These are phyloP conservation scores for Bryum argenteum DNA, from an alignment of 225 moss, liverwort and hornwort genomes.

Conservation along the genomic window DNA sequence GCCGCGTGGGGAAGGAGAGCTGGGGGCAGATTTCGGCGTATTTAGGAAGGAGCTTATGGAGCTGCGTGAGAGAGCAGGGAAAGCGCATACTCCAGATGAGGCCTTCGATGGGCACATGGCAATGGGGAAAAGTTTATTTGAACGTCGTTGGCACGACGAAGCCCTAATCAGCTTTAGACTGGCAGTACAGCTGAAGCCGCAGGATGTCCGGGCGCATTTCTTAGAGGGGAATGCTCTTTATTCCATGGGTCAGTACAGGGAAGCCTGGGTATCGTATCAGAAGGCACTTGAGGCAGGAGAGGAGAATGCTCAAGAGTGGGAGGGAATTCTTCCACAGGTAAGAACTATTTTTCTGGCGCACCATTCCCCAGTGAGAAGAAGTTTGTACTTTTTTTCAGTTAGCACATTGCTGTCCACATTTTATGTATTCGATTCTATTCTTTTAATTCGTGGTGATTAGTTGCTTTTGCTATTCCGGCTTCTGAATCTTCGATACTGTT, in stretches of 20 bases:
- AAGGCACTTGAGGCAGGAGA: constrained; percentile 76
- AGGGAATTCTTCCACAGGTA: constrained; percentile 87
- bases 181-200: constrained; percentile 72
- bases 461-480: neutral
- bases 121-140: constrained; percentile 84
- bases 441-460: neutral
- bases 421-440: neutral
- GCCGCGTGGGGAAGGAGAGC: constrained; percentile 65
- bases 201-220: constrained; percentile 82
- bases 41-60: constrained; percentile 65
- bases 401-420: neutral
- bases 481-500: neutral
- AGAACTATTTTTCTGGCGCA: neutral
- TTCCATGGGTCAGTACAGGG: constrained; percentile 59
- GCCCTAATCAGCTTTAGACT: constrained; percentile 67
- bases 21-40: constrained; percentile 66
- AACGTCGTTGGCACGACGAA: constrained; percentile 84
- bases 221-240: constrained; percentile 87
- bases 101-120: constrained; percentile 97
- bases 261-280: constrained; percentile 75
- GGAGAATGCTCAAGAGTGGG: constrained; percentile 52
- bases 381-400: neutral
- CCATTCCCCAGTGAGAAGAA: constrained; percentile 2
- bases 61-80: constrained; percentile 65
- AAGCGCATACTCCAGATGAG: constrained; percentile 64